Evolutionary conservation across 2,329 filamentous ascomycete species (phyloP).

Genomic region (Lachnellula occidentalis): DNA sequence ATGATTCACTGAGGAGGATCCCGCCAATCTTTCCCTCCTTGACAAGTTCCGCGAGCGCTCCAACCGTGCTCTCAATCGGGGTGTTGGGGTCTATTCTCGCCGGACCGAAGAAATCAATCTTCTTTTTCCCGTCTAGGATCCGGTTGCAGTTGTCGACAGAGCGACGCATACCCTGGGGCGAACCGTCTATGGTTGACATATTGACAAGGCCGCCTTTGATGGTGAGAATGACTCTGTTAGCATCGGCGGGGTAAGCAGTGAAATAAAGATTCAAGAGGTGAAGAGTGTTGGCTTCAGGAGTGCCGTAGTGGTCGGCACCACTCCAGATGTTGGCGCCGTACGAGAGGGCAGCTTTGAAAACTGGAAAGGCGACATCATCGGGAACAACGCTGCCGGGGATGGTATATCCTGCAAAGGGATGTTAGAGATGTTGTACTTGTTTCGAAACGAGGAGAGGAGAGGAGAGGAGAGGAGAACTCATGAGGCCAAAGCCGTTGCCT

Average conservation of each 20-base stretch:
- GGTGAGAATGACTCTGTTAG: slow-evolving; percentile 53
- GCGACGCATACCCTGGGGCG: slow-evolving; percentile 45
- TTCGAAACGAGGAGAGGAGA: not conserved
- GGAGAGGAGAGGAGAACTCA: slow-evolving; percentile 22
- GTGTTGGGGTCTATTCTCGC: slow-evolving; percentile 41
- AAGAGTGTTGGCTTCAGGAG: slow-evolving; percentile 50
- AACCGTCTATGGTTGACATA: slow-evolving; percentile 39
- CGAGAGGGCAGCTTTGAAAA: slow-evolving; percentile 48
- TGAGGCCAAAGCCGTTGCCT: slow-evolving; percentile 48
- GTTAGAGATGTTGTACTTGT: not conserved
- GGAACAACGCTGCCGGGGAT: slow-evolving; percentile 25
- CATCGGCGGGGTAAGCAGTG: slow-evolving; percentile 55
- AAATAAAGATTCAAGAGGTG: slow-evolving; percentile 59
- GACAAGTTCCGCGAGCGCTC: slow-evolving; percentile 30
- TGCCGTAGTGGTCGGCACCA: slow-evolving; percentile 57
- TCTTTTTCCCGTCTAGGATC: slow-evolving; percentile 40
- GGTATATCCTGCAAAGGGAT: slow-evolving; percentile 19
- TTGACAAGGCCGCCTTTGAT: slow-evolving; percentile 51
- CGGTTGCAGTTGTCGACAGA: slow-evolving; percentile 51
- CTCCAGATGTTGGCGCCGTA: slow-evolving; percentile 50
- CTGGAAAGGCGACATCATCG: slow-evolving; percentile 45
- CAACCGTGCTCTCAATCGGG: slow-evolving; percentile 33
- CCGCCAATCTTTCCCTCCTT: slow-evolving; percentile 37
- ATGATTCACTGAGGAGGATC: slow-evolving; percentile 38
- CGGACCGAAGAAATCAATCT: slow-evolving; percentile 48